These are phyloP conservation scores for Cubamyces lactineus DNA, from an alignment of 768 basidiomycete genomes.

Conservation along the genomic window DNA sequence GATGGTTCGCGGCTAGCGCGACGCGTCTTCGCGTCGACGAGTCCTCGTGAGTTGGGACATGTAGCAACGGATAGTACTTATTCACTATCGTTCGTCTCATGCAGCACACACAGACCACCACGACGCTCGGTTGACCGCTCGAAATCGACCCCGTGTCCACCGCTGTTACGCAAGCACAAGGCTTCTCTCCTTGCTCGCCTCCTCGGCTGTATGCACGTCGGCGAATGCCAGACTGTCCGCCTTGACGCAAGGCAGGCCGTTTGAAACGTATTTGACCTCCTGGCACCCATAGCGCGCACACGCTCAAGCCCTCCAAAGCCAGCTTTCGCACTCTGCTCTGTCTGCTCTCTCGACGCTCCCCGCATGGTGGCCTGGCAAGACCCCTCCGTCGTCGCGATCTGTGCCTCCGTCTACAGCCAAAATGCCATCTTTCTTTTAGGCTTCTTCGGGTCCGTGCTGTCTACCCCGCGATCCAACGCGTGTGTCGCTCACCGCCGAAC, in stretches of 20 bases:
- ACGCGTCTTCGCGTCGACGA: not conserved
- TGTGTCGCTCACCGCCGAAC: not conserved
- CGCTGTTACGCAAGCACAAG: not conserved
- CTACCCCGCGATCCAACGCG: not conserved
- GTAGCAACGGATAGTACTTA: too few relatives aligned
- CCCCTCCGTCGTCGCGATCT: conserved; percentile 17
- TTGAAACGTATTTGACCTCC: not conserved
- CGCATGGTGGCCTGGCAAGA: conserved; percentile 20
- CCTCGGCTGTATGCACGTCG: conserved; percentile 12
- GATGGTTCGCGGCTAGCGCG: not conserved
- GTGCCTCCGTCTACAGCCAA: conserved; percentile 15
- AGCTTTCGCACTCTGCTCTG: not conserved
- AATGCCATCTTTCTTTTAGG: conserved; percentile 19
- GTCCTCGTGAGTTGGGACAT: not conserved
- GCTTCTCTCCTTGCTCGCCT: not conserved
- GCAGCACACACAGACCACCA: too few relatives aligned
- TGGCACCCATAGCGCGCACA: not conserved
- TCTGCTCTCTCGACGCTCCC: not conserved
- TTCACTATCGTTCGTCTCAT: too few relatives aligned
- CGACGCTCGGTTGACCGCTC: not conserved
- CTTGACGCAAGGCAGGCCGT: conserved; percentile 10
- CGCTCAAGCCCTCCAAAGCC: not conserved
- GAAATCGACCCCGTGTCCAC: not conserved
- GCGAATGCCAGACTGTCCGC: conserved; percentile 8
- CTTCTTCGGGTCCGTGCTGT: conserved; percentile 11